Evolutionary conservation across 805 yeast genomes (phyloP).

Genomic region (Candida insectalens): DNA sequence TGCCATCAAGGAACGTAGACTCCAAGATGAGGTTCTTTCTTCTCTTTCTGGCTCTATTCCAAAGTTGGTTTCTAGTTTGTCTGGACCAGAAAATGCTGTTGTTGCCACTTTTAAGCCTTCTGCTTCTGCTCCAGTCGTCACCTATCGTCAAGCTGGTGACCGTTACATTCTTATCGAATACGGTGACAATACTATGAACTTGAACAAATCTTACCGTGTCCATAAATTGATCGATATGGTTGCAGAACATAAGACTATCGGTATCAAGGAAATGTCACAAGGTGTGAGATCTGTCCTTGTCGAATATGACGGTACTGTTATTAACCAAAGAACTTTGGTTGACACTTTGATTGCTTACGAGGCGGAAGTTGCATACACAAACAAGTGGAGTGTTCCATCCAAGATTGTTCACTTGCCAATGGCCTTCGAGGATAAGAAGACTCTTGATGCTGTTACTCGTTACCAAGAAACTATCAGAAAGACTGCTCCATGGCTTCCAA

Average conservation of each 20-base stretch:
- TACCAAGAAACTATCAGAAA: conserved; percentile 90
- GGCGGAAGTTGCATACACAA: conserved; percentile 58
- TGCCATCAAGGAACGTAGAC: conserved; percentile 54
- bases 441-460: conserved; percentile 82
- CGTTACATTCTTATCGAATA: conserved; percentile 86
- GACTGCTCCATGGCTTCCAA: conserved; percentile 96
- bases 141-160: conserved; percentile 96
- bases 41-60: conserved; percentile 32
- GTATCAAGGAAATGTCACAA: conserved; percentile 91
- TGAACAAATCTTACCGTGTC: conserved; percentile 77
- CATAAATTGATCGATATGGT: conserved; percentile 74
- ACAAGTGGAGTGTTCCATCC: conserved; percentile 81
- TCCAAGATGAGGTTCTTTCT: conserved; percentile 49
- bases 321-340: conserved; percentile 55
- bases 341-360: conserved; percentile 65
- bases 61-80: conserved; percentile 22
- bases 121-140: conserved; percentile 53
- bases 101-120: conserved; percentile 41
- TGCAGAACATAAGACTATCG: conserved; percentile 50
- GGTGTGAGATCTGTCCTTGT: conserved; percentile 93
- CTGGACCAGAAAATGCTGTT: conserved; percentile 60
- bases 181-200: conserved; percentile 81
- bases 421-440: conserved; percentile 91
- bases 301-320: conserved; percentile 60
- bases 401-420: conserved; percentile 80